A percentile compares a stretch with the other conserved stretches of the same genome.
Conservation (phyloP, 441 rosid species). For the Populus hybrid region DNA sequence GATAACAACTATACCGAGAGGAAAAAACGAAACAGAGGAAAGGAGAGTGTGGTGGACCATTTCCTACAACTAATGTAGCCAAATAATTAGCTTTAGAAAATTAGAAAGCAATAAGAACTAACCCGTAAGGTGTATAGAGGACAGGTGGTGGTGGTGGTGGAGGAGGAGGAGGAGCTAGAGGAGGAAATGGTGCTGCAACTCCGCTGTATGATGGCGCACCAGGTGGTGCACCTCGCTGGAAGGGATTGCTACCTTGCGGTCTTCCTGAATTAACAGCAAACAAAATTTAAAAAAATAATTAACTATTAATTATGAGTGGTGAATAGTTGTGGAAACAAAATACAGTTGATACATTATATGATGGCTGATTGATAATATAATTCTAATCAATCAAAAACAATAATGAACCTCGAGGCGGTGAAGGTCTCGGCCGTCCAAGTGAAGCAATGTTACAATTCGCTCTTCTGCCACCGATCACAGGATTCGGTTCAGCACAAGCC, state of each 20-base stretch:
- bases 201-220: constrained; percentile 49
- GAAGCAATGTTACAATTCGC: constrained; percentile 95
- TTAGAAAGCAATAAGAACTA: constrained; percentile 21
- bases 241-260: constrained; percentile 48
- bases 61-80: constrained; percentile 5
- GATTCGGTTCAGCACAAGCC: constrained; percentile 80
- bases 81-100: neutral
- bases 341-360: neutral
- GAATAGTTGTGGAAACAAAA: neutral
- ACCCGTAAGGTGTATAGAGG: constrained; percentile 78
- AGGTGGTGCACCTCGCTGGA: constrained; percentile 27
- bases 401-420: constrained; percentile 71
- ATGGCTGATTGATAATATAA: neutral
- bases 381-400: neutral
- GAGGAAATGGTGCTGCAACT: constrained; percentile 34
- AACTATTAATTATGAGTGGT: neutral
- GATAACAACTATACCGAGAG: no score
- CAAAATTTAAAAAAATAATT: neutral
- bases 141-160: constrained; percentile 55
- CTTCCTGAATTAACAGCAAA: constrained; percentile 11
- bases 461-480: constrained; percentile 81
- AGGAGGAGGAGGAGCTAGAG: neutral
- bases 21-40: no score
- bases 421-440: constrained; percentile 77
- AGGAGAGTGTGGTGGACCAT: constrained; percentile 19